Percentiles rank a stretch among this genome's conserved stretches.
Evolutionary conservation across 2,329 filamentous ascomycete genomes (phyloP).

Genomic region (Pseudocercospora macadamiae): DNA sequence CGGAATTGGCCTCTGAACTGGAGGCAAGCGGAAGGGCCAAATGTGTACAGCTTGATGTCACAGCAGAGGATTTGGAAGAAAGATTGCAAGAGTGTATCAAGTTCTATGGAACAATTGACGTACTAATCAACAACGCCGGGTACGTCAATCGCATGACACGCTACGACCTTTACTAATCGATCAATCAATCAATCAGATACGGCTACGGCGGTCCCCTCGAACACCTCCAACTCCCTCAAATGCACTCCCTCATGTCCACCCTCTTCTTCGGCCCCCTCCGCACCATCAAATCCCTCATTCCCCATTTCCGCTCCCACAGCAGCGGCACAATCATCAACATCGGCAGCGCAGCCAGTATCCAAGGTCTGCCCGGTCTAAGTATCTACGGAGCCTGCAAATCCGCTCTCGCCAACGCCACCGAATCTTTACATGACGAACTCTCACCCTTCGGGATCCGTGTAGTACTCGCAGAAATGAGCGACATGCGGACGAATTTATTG

Average conservation of each 20-base stretch:
- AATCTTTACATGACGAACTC: background rate
- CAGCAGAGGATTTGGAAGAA: slow-evolving; percentile 2
- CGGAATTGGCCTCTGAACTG: slow-evolving; percentile 1
- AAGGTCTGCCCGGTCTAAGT: background rate
- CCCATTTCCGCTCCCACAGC: background rate
- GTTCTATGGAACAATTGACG: slow-evolving; percentile 17
- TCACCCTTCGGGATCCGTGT: background rate
- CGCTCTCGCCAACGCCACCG: background rate
- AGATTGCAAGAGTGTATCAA: slow-evolving; percentile 8
- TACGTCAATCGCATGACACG: background rate
- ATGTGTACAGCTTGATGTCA: slow-evolving; percentile 18
- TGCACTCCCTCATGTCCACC: background rate
- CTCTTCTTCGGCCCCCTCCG: slow-evolving; percentile 5
- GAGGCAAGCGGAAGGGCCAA: background rate
- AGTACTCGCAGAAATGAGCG: background rate
- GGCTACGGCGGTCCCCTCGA: slow-evolving; percentile 9
- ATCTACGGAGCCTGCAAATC: slow-evolving; percentile 6
- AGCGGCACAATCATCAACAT: background rate
- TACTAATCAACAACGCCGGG: slow-evolving; percentile 18
- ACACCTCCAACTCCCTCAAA: background rate
- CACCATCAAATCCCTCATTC: background rate
- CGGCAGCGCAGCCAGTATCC: background rate
- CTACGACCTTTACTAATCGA: background rate
- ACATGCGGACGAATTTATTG: background rate
- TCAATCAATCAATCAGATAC: background rate